Conservation (phyloP, 2,329 filamentous ascomycete species). For the Cytospora paraplurivora region DNA sequence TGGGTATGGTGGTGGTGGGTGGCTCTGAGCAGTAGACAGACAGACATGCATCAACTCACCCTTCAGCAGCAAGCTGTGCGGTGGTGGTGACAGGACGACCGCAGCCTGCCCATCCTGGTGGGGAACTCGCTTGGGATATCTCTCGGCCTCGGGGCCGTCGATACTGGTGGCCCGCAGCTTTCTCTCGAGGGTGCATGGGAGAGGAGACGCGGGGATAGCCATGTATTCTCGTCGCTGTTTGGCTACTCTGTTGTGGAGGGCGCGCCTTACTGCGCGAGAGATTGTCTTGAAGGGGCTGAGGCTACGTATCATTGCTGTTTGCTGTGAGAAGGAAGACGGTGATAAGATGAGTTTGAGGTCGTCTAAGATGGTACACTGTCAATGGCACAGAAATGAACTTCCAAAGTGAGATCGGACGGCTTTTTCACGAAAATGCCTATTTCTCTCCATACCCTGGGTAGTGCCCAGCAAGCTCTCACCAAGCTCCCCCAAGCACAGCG, state of each 20-base stretch:
- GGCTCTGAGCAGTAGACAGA: too few species aligned
- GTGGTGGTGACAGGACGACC: too few species aligned
- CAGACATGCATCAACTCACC: too few species aligned
- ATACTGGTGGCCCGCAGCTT: neutral
- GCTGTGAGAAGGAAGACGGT: neutral
- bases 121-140: too few species aligned
- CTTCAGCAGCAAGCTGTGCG: too few species aligned
- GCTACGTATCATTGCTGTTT: neutral
- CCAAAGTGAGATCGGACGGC: too few species aligned
- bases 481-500: neutral
- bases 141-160: neutral
- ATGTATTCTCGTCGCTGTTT: neutral
- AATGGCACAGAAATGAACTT: too few species aligned
- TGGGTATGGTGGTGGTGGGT: too few species aligned
- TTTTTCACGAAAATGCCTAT: too few species aligned
- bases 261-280: neutral
- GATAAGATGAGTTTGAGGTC: neutral
- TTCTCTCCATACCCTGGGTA: too few species aligned
- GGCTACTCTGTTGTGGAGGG: neutral
- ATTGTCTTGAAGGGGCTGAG: neutral
- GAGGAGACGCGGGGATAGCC: neutral
- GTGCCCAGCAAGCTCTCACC: neutral
- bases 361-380: too few species aligned
- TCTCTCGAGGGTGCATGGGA: neutral
- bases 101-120: too few species aligned